phyloP scores from a whole-genome alignment of 208 protist species.

The Tritrichomonas musculus region DNA sequence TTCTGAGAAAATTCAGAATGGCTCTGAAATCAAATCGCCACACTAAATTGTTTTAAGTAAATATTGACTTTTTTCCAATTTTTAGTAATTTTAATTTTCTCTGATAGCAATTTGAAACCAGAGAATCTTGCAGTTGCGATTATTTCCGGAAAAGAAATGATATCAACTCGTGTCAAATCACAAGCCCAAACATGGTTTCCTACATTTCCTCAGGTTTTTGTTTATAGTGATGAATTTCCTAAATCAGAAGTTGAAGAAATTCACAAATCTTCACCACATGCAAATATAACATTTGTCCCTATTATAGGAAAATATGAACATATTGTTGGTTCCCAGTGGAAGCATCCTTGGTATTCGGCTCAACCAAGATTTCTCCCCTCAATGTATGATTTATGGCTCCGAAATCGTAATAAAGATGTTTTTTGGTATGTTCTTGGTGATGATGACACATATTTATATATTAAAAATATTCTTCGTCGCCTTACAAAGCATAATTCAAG shows the following conservation, averaged over 20 bases:
- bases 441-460: conserved; percentile 14
- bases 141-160: not conserved
- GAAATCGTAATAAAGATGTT: not conserved
- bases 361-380: not conserved
- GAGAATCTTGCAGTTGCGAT: not conserved
- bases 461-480: not conserved
- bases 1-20: too few relatives aligned
- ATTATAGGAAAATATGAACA: not conserved
- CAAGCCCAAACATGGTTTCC: not conserved
- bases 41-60: too few relatives aligned
- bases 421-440: not conserved
- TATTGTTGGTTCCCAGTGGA: not conserved
- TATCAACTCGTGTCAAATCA: not conserved
- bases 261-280: not conserved
- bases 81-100: not conserved
- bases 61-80: too few relatives aligned
- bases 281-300: not conserved
- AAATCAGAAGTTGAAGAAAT: not conserved
- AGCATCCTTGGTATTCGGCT: not conserved
- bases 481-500: not conserved
- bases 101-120: not conserved
- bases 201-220: not conserved
- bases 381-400: not conserved
- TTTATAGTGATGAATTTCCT: not conserved
- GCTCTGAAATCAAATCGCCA: too few relatives aligned